Conservation (phyloP, 495 filamentous ascomycete species). For the Aspergillus steynii region DNA sequence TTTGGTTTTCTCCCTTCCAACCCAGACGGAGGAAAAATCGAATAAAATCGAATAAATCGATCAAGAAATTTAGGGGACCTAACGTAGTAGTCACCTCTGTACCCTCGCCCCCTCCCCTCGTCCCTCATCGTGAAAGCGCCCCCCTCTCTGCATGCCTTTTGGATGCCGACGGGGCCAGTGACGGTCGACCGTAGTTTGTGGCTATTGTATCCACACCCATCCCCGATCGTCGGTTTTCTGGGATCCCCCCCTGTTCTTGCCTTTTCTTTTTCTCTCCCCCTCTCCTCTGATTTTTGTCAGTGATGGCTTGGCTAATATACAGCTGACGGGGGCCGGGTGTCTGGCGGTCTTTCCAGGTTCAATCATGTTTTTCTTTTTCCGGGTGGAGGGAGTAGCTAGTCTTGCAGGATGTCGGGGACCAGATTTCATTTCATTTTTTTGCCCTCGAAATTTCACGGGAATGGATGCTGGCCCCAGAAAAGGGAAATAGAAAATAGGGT, state of each 20-base stretch:
- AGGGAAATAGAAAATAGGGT: too few relatives aligned
- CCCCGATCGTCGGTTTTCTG: slow-evolving; percentile 48
- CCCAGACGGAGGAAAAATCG: background rate
- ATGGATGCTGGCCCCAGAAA: background rate
- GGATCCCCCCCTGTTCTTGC: slow-evolving; percentile 31
- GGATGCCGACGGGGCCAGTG: slow-evolving; percentile 17
- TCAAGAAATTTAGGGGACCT: too few relatives aligned
- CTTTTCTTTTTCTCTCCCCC: slow-evolving; percentile 22
- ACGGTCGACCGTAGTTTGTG: slow-evolving; percentile 35
- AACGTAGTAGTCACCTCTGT: background rate
- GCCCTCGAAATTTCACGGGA: background rate
- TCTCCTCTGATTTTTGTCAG: slow-evolving; percentile 25
- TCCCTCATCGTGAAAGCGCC: background rate
- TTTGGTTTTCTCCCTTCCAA: background rate
- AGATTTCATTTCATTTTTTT: slow-evolving; percentile 11
- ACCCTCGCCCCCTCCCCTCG: slow-evolving; percentile 15
- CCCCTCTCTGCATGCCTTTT: slow-evolving; percentile 23
- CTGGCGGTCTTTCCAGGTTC: background rate
- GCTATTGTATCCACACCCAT: slow-evolving; percentile 34
- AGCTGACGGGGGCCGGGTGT: slow-evolving; percentile 13
- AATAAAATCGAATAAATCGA: background rate
- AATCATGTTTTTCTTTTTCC: background rate
- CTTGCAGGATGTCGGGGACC: slow-evolving; percentile 15
- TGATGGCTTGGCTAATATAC: slow-evolving; percentile 19
- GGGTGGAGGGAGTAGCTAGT: background rate